phyloP scores from a whole-genome alignment of 2,329 filamentous ascomycete genomes.

The Diatrype stigma region DNA sequence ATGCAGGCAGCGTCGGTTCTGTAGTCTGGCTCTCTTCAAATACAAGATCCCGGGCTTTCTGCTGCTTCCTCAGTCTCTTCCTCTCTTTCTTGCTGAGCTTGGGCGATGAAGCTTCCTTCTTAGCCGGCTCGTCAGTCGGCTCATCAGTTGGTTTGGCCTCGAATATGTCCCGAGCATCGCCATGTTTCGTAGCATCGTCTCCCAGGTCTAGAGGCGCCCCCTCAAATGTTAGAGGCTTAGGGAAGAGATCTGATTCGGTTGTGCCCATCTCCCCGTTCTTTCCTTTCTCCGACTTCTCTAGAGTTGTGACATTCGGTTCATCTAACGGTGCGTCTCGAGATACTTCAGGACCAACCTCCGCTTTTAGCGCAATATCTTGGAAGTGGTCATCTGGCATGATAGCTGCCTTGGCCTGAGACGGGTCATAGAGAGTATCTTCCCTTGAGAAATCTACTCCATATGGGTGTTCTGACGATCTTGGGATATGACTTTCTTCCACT shows the following conservation, averaged over 20 bases:
- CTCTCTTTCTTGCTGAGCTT: neutral
- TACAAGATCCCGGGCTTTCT: neutral
- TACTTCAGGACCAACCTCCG: no score
- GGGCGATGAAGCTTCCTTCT: neutral
- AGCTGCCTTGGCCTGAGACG: neutral
- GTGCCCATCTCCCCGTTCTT: neutral
- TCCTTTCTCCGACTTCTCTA: neutral
- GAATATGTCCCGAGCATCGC: neutral
- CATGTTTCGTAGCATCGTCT: neutral
- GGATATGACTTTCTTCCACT: neutral
- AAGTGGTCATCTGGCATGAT: neutral
- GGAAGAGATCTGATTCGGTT: neutral
- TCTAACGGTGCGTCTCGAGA: no score
- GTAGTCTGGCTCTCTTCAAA: neutral
- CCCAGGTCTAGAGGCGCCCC: neutral
- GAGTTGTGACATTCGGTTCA: neutral
- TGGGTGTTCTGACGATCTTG: neutral
- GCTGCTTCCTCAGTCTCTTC: neutral
- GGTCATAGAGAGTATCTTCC: neutral
- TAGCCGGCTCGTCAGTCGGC: neutral
- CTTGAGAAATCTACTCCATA: neutral
- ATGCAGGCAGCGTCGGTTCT: neutral
- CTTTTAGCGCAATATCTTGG: neutral
- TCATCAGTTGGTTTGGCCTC: neutral
- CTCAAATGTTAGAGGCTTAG: neutral